These are phyloP conservation scores for Heterobasidion annosum DNA, from an alignment of 1,284 basidiomycete genomes.

Conservation along the genomic window DNA sequence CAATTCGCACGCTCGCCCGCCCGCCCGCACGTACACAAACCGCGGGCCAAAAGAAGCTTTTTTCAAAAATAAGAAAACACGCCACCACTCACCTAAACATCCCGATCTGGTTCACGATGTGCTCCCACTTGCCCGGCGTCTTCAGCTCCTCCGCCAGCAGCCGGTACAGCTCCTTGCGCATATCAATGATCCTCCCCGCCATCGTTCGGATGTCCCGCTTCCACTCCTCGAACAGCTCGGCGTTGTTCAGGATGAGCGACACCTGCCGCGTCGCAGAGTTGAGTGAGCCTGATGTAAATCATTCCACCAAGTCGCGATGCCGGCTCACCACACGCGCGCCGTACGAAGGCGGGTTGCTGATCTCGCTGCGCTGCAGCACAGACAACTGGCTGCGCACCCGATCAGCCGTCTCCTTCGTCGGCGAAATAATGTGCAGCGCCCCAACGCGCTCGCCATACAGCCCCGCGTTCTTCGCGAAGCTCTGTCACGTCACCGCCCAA, in stretches of 20 bases:
- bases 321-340: slow-evolving; percentile 77
- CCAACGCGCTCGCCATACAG: slow-evolving; percentile 89
- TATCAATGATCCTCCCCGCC: slow-evolving; percentile 86
- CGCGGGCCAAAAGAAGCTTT: no score
- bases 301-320: not conserved
- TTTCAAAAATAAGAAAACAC: not conserved
- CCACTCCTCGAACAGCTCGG: slow-evolving; percentile 77
- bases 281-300: not conserved
- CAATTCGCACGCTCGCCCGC: no score
- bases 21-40: no score
- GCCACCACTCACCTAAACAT: slow-evolving; percentile 70
- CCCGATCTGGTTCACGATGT: slow-evolving; percentile 86
- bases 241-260: slow-evolving; percentile 70
- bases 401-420: slow-evolving; percentile 54
- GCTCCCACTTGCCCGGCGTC: slow-evolving; percentile 90
- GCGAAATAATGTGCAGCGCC: slow-evolving; percentile 70
- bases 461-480: slow-evolving; percentile 95
- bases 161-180: slow-evolving; percentile 76
- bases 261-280: slow-evolving; percentile 34
- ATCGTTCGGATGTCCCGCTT: slow-evolving; percentile 86
- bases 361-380: slow-evolving; percentile 84
- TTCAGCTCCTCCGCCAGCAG: slow-evolving; percentile 77
- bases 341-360: slow-evolving; percentile 87
- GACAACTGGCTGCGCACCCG: slow-evolving; percentile 80
- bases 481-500: slow-evolving; percentile 36